Base-by-base conservation (phyloP, 768 basidiomycete genomes). In the Trametes coccinea region DNA sequence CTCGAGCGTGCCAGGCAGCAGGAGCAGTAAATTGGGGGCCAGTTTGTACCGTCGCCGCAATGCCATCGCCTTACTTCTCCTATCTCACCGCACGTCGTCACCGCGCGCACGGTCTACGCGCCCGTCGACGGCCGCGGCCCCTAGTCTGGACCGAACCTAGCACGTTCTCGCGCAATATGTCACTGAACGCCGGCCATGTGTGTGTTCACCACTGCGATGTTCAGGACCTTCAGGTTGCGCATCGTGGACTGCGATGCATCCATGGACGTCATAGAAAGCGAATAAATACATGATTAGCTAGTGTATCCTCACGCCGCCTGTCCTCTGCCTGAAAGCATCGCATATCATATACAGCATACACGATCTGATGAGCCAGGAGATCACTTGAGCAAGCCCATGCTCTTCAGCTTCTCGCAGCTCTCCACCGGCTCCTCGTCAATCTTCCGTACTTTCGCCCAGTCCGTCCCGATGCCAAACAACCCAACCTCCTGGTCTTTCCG, bases 391-490 rank as follows among this genome's bases (percentile, higher is more conserved):
- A 88, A 69, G 5, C 88, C 86, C 69, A 89, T 71, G 70, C 78
- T 74, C 74, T 79, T 86, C 70, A 95, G 76, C 74, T 87, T 86
- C 62, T 93, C 90, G 71, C 95, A 98, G 67, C 84, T 87, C 61
- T 82, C 80, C 49, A 93, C 79, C 40, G 79, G 81, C 77, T 95
- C 89, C 33, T 74, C 75, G 52, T 90, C 83, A 54, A 97, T 89
- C 66, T 76, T 73, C 72, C 81, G 79, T 60, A 98, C 89, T 75
- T 92, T 92, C 34, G 93, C 89, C 90, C 92, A 93, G 71, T 98
- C 91, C 10, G 93, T 91, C 33, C 94, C 92, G 56, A 97, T 78
- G 5, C 95, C 96, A 72, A 98, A 95, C 63, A 97, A 74, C 4
- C 96, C 96, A 41, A 91, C 74, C 68, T 93, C 89, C 8, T 83